phyloP scores from a whole-genome alignment of 139 green algal species.

The Gonium pectorale region DNA sequence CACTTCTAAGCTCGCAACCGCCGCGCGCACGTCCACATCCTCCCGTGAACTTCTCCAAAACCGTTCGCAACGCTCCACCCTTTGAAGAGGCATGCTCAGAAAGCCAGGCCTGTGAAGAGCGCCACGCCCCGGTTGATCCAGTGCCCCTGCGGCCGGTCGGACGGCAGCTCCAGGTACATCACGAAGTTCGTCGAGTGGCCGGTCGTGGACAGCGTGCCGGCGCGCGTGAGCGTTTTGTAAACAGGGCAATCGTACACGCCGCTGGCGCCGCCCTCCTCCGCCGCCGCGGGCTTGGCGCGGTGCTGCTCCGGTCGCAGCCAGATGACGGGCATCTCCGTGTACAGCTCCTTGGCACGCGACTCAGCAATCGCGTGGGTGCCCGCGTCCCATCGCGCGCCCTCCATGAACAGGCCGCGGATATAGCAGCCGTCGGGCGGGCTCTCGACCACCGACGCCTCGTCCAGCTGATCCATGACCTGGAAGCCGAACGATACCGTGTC shows the following conservation, averaged over 20 bases:
- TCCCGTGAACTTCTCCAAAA: background rate
- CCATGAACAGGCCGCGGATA: slow-evolving; percentile 86
- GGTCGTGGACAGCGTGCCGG: slow-evolving; percentile 81
- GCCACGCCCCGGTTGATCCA: slow-evolving; percentile 87
- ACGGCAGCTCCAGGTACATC: slow-evolving; percentile 84
- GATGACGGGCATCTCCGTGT: slow-evolving; percentile 86
- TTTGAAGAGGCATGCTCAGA: too few relatives aligned
- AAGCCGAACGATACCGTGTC: slow-evolving; percentile 87
- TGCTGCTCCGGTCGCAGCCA: slow-evolving; percentile 80
- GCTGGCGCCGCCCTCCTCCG: background rate
- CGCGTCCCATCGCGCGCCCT: slow-evolving; percentile 79
- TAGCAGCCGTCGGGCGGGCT: slow-evolving; percentile 85
- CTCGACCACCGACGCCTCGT: background rate
- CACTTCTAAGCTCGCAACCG: too few relatives aligned
- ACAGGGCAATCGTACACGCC: slow-evolving; percentile 83
- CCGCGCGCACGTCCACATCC: too few relatives aligned
- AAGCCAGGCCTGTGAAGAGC: slow-evolving; percentile 72
- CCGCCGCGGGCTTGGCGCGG: slow-evolving; percentile 50
- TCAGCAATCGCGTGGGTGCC: slow-evolving; percentile 74
- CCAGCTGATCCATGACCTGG: slow-evolving; percentile 74
- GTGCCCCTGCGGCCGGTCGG: slow-evolving; percentile 67
- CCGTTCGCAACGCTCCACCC: background rate
- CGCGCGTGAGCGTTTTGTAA: slow-evolving; percentile 80
- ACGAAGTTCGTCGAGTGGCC: slow-evolving; percentile 93
- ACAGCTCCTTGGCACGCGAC: slow-evolving; percentile 88